Percentiles rank a stretch among this genome's conserved stretches.
Evolutionary conservation across 2,329 filamentous ascomycete genomes (phyloP).

Genomic region (Pseudopyricularia cyperi): DNA sequence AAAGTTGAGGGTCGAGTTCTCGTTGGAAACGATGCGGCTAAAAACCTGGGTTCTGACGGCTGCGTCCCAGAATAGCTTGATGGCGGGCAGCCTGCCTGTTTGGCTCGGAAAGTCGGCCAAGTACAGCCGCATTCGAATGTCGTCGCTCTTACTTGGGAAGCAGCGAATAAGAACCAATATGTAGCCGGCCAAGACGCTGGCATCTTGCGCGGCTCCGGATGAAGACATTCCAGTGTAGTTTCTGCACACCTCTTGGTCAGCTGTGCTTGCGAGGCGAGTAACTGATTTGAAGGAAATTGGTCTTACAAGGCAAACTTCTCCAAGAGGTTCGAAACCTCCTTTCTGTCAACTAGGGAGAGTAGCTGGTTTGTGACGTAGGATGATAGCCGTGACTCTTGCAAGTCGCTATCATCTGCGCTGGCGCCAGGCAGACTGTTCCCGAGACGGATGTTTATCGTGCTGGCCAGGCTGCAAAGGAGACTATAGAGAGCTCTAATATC

Average conservation of each 20-base stretch:
- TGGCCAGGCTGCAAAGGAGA: conserved; percentile 37
- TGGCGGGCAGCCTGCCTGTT: conserved; percentile 41
- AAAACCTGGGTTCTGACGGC: conserved; percentile 31
- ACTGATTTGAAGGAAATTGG: conserved; percentile 2
- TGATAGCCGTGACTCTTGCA: conserved; percentile 18
- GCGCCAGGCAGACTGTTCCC: background rate
- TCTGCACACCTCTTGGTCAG: conserved; percentile 7
- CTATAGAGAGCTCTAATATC: conserved; percentile 40
- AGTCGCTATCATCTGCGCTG: conserved; percentile 2
- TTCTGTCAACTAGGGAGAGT: conserved; percentile 58
- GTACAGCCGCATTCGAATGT: conserved; percentile 91
- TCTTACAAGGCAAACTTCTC: conserved; percentile 25
- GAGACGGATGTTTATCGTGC: conserved; percentile 25
- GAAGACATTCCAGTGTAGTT: conserved; percentile 15
- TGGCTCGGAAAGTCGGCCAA: conserved; percentile 49
- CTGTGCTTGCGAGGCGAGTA: conserved; percentile 10
- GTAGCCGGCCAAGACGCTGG: conserved; percentile 70
- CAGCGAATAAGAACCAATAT: conserved; percentile 74
- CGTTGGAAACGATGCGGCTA: conserved; percentile 16
- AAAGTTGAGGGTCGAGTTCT: conserved; percentile 15
- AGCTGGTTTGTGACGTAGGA: conserved; percentile 54
- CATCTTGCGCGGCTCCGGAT: conserved; percentile 36
- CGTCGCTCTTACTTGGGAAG: conserved; percentile 70
- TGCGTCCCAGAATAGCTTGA: conserved; percentile 74
- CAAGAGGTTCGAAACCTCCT: conserved; percentile 55